Base-by-base conservation (phyloP, 2,329 filamentous ascomycete genomes). In the Byssochlamys sp. region DNA sequence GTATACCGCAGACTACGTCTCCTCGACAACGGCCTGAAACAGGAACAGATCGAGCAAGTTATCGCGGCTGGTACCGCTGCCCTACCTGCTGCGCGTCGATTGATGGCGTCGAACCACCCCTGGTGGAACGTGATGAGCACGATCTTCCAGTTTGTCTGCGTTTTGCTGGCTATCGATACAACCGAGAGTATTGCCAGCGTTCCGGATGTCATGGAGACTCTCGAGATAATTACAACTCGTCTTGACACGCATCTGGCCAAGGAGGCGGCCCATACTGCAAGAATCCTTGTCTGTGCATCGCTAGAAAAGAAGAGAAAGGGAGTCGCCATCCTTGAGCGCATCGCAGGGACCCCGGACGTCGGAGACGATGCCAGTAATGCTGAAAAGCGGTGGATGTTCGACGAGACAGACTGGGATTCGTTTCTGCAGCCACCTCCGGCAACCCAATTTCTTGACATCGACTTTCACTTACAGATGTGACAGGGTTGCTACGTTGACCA, bases 121-220 rank as follows among this genome's bases (percentile, higher is more conserved):
- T 77, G 75, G 75, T 78, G 75, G 75, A 77, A 76, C 58, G 66
- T 76, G 1, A 61, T 77, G 1, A 70, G 71, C 53, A 71, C 71
- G 0, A 67, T 71, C 0, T 78, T 78, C 53, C 75, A 77, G 58
- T 76, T 75, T 49, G 64, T 75, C 9, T 77, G 74, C 59, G 69
- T 74, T 28, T 63, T 73, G 3, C 66, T 78, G 11, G 73, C 73
- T 2, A 70, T 77, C 25, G 72, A 74, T 52, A 75, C 73, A 2
- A 66, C 68, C 0, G 67, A 69, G 14, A 72, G 68, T 56, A 66
- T 75, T 10, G 62, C 68, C 2, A 65, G 66, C 26, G 67, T 77
- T 4, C 61, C 68, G 14, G 67, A 69, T 24, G 67, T 68, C 1
- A 72, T 77, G 67, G 66, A 68, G n/a, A 66, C 70, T 1, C 63